Conservation (phyloP, 208 protist species). For the Strigomonas culicis region DNA sequence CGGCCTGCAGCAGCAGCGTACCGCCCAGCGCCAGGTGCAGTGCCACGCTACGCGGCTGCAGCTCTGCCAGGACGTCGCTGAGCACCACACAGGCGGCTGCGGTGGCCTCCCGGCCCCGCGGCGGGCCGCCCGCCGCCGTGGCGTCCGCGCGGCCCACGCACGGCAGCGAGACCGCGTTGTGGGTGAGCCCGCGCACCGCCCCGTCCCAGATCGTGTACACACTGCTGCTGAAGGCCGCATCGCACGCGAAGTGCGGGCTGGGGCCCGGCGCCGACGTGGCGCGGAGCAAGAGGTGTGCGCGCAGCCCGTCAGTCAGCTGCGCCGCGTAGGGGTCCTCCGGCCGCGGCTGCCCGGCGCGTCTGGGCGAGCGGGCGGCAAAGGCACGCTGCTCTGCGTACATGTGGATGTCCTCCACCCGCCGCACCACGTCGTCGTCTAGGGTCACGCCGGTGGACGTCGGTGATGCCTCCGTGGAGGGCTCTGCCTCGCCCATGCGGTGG, state of each 20-base stretch:
- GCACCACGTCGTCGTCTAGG: background rate
- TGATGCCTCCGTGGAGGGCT: no score
- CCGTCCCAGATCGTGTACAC: background rate
- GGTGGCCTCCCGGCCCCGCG: background rate
- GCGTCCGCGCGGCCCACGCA: background rate
- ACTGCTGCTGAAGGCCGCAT: background rate
- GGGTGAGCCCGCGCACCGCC: background rate
- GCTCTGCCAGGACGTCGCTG: background rate
- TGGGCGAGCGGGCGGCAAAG: background rate
- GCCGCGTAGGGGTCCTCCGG: background rate
- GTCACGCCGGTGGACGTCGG: background rate
- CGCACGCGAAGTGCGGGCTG: no score
- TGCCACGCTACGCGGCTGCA: background rate
- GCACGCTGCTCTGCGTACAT: background rate
- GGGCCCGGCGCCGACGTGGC: no score
- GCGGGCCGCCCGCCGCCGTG: background rate
- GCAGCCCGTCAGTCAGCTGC: background rate
- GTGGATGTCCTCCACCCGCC: background rate
- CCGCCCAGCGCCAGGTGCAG: background rate
- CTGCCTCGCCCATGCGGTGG: no score
- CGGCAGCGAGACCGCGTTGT: background rate
- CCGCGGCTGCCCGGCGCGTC: background rate
- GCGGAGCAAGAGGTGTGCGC: no score
- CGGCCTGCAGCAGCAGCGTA: background rate
- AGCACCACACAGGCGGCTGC: background rate